Evolutionary conservation across 345 rosid genomes (phyloP).

Genomic region (Microthlaspi erraticum): DNA sequence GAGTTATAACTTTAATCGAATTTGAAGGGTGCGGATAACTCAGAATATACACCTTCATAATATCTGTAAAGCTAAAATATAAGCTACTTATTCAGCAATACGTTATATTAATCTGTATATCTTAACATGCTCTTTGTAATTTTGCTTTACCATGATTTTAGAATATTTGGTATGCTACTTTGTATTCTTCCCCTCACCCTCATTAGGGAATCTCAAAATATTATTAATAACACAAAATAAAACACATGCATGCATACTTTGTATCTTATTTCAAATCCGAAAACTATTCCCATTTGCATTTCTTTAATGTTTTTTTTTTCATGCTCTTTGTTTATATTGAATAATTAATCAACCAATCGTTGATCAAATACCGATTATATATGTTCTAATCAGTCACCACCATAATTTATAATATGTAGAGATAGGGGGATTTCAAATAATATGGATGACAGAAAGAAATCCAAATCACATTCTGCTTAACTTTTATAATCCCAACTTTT

Average conservation of each 20-base stretch:
- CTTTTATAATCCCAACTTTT: not conserved
- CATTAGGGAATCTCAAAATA: constrained; percentile 35
- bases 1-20: not conserved
- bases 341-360: constrained; percentile 23
- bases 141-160: not conserved
- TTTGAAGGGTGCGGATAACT: not conserved
- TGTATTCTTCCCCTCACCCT: constrained; percentile 35
- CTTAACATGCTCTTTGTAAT: not conserved
- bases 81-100: not conserved
- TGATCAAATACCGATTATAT: constrained; percentile 1
- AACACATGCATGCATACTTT: constrained; percentile 39
- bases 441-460: not conserved
- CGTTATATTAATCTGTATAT: not conserved
- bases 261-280: constrained; percentile 15
- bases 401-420: not conserved
- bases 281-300: constrained; percentile 27
- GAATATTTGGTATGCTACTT: constrained; percentile 33
- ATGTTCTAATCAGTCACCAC: not conserved
- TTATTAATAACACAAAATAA: constrained; percentile 31
- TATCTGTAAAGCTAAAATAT: not conserved
- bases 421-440: not conserved
- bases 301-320: constrained; percentile 11
- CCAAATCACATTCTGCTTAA: constrained; percentile 2
- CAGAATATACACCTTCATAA: not conserved
- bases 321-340: constrained; percentile 13